Percentiles rank a stretch among this genome's conserved stretches.
These are phyloP conservation scores for Trichophyton mentagrophytes DNA, from an alignment of 2,329 filamentous ascomycete species.

Conservation along the genomic window DNA sequence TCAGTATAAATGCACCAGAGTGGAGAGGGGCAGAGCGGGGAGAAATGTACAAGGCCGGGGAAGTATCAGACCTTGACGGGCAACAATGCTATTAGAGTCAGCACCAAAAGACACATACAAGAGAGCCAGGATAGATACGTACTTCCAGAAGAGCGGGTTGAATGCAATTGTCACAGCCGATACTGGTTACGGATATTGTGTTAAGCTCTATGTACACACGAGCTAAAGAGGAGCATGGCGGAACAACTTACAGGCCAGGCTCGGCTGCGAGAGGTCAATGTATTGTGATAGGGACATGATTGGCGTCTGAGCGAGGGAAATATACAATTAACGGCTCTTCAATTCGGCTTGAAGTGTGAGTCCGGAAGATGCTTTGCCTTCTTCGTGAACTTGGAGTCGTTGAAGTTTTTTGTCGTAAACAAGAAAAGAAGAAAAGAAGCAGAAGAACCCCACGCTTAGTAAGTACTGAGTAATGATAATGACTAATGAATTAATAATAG, in stretches of 20 bases:
- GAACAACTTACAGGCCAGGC: conserved; percentile 45
- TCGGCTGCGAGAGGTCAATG: conserved; percentile 54
- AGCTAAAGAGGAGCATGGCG: background rate
- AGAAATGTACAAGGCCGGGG: no score
- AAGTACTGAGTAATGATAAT: no score
- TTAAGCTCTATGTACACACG: background rate
- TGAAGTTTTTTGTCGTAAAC: no score
- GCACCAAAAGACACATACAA: background rate
- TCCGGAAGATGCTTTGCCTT: no score
- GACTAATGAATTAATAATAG: no score
- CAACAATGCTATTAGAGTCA: conserved; percentile 53
- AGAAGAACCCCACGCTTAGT: no score
- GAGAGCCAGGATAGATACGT: conserved; percentile 33
- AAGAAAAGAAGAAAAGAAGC: no score
- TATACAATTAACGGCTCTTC: no score
- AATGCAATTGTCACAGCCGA: conserved; percentile 74
- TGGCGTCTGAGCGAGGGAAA: background rate
- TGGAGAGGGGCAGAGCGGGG: conserved; percentile 3
- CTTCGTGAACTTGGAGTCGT: no score
- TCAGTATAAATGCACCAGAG: background rate
- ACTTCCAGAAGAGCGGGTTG: conserved; percentile 99
- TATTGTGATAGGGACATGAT: conserved; percentile 21
- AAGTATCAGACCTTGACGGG: conserved; percentile 54
- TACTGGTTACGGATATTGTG: conserved; percentile 40
- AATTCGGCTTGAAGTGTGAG: no score